Conservation (phyloP, 192 early-diverging fungal genomes). For the Linnemannia hyalina region DNA sequence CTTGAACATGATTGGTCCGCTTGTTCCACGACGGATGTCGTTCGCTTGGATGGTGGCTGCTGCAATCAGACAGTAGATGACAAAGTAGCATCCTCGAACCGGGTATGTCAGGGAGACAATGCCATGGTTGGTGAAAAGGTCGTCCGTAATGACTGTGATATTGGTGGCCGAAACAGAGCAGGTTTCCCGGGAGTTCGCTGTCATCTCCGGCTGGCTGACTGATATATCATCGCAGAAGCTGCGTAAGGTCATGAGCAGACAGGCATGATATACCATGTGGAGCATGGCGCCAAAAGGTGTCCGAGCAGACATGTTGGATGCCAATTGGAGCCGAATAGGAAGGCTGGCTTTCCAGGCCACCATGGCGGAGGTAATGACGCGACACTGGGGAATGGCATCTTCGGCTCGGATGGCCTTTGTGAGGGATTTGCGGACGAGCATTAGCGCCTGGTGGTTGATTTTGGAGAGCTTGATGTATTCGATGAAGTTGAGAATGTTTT, state of each 20-base stretch:
- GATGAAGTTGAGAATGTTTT: constrained; percentile 37
- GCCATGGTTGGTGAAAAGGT: constrained; percentile 57
- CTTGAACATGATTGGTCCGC: constrained; percentile 49
- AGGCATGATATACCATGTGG: constrained; percentile 68
- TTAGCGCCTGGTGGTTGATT: constrained; percentile 50
- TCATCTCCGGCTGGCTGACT: constrained; percentile 59
- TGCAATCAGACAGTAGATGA: constrained; percentile 64
- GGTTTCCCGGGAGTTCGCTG: constrained; percentile 43
- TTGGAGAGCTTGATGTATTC: constrained; percentile 55
- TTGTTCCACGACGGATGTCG: constrained; percentile 40
- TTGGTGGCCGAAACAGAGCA: constrained; percentile 65
- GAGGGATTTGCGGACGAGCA: constrained; percentile 50
- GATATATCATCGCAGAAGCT: constrained; percentile 57
- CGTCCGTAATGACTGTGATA: constrained; percentile 64
- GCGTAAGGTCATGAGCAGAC: constrained; percentile 63
- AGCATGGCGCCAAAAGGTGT: constrained; percentile 65
- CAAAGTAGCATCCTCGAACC: constrained; percentile 64
- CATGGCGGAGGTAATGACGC: constrained; percentile 48
- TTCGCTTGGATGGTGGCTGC: constrained; percentile 64
- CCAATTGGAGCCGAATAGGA: constrained; percentile 48
- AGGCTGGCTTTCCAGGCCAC: constrained; percentile 54
- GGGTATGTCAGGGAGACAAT: constrained; percentile 60
- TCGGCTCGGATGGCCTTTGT: constrained; percentile 55
- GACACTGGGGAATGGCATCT: constrained; percentile 53
- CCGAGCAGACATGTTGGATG: constrained; percentile 33